Evolutionary conservation across 176 grass and related monocot genomes (phyloP).

Genomic region (Luzula sylvatica): DNA sequence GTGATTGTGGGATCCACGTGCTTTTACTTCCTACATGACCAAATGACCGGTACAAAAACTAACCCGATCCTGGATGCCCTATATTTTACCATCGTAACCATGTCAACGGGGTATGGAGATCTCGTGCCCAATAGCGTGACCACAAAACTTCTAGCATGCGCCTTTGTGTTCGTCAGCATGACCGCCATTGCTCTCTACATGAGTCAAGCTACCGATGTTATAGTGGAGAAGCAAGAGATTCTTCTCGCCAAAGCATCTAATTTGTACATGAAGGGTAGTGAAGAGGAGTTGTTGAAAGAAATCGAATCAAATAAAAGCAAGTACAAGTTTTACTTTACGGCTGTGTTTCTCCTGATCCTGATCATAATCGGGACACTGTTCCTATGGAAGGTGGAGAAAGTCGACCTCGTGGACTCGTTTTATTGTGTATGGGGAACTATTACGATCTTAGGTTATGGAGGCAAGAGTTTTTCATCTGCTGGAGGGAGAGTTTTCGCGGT

Average conservation of each 20-base stretch:
- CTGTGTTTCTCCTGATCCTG: slow-evolving; percentile 30
- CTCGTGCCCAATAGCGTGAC: slow-evolving; percentile 49
- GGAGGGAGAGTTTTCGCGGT: slow-evolving; percentile 55
- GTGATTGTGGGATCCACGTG: slow-evolving; percentile 34
- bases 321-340: slow-evolving; percentile 61
- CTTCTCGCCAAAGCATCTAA: slow-evolving; percentile 68
- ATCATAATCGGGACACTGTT: slow-evolving; percentile 45
- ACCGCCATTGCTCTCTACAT: slow-evolving; percentile 48
- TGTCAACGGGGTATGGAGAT: slow-evolving; percentile 89
- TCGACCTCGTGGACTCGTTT: slow-evolving; percentile 70
- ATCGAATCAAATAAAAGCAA: slow-evolving; percentile 53
- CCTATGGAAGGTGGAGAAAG: slow-evolving; percentile 74
- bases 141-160: slow-evolving; percentile 61
- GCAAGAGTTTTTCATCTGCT: slow-evolving; percentile 64
- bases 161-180: slow-evolving; percentile 70
- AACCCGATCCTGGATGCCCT: slow-evolving; percentile 64
- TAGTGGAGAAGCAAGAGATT: slow-evolving; percentile 90
- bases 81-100: slow-evolving; percentile 76
- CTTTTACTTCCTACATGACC: slow-evolving; percentile 61
- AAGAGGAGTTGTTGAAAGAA: slow-evolving; percentile 36
- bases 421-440: slow-evolving; percentile 85
- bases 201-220: slow-evolving; percentile 57
- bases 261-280: slow-evolving; percentile 28
- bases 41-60: slow-evolving; percentile 55
- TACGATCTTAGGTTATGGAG: slow-evolving; percentile 74